These are phyloP conservation scores for Nemophila menziesii DNA, from an alignment of 257 asterid genomes.

Conservation along the genomic window DNA sequence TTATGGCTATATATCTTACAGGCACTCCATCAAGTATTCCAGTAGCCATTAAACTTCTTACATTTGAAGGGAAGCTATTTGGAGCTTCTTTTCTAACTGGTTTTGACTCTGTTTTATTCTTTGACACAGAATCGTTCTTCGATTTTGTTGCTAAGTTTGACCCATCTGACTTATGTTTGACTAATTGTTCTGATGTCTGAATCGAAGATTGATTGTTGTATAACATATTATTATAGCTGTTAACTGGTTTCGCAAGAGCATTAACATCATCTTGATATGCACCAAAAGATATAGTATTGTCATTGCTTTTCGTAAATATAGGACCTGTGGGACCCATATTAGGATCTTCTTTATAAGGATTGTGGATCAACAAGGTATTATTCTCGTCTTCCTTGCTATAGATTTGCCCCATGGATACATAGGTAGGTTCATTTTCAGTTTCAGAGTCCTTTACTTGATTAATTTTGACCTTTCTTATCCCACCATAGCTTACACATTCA, in stretches of 20 bases:
- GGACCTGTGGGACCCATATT: conserved; percentile 34
- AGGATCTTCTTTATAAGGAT: conserved; percentile 33
- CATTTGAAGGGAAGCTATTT: conserved; percentile 89
- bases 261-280: conserved; percentile 56
- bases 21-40: conserved; percentile 95
- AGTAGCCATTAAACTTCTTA: conserved; percentile 84
- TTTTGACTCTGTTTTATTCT: conserved; percentile 46
- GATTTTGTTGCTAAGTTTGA: conserved; percentile 32
- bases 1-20: conserved; percentile 59
- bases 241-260: conserved; percentile 45
- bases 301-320: conserved; percentile 32
- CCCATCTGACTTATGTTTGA: conserved; percentile 31
- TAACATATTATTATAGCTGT: conserved; percentile 45
- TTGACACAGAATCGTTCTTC: conserved; percentile 30
- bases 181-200: conserved; percentile 33
- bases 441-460: conserved; percentile 64
- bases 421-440: conserved; percentile 31
- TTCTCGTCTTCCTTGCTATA: conserved; percentile 50
- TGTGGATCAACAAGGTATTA: conserved; percentile 25
- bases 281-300: conserved; percentile 39
- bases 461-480: conserved; percentile 54
- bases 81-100: conserved; percentile 77
- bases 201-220: conserved; percentile 53
- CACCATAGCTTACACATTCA: conserved; percentile 44
- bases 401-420: conserved; percentile 40